Conservation (phyloP, 75 land plant species). For the Picea sitchensis region DNA sequence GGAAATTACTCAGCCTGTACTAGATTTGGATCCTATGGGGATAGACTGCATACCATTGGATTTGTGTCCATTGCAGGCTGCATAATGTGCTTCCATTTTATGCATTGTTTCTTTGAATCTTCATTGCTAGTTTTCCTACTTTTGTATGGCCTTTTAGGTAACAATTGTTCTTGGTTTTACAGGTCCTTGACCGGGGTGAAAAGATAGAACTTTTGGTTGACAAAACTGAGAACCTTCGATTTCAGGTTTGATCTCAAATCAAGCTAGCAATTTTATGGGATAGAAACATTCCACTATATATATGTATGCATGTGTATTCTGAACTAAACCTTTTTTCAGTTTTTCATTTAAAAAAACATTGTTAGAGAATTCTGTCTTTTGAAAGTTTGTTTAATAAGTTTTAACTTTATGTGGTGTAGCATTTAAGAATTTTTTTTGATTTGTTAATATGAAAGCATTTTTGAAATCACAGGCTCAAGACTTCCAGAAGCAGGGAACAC, state of each 20-base stretch:
- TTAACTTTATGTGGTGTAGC: neutral
- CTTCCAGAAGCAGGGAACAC: constrained; percentile 64
- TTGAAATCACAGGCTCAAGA: constrained; percentile 53
- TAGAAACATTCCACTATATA: neutral
- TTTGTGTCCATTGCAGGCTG: too few species aligned
- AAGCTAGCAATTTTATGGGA: neutral
- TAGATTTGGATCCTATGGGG: too few species aligned
- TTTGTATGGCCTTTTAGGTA: neutral
- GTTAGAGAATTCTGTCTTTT: neutral
- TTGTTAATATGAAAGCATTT: neutral
- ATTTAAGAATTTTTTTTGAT: neutral
- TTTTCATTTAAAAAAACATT: neutral
- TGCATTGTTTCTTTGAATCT: neutral
- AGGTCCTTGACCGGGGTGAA: constrained; percentile 48
- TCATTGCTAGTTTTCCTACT: neutral
- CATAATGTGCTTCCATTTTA: too few species aligned
- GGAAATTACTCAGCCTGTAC: too few species aligned
- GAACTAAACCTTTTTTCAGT: too few species aligned
- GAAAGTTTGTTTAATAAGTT: neutral
- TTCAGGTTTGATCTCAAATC: constrained; percentile 16
- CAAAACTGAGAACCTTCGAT: constrained; percentile 36
- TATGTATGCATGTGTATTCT: too few species aligned
- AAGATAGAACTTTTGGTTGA: constrained; percentile 46
- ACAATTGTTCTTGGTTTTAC: neutral
- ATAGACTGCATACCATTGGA: too few species aligned